These are phyloP conservation scores for Geosiphon pyriformis DNA, from an alignment of 192 early-diverging fungal genomes.

Conservation along the genomic window DNA sequence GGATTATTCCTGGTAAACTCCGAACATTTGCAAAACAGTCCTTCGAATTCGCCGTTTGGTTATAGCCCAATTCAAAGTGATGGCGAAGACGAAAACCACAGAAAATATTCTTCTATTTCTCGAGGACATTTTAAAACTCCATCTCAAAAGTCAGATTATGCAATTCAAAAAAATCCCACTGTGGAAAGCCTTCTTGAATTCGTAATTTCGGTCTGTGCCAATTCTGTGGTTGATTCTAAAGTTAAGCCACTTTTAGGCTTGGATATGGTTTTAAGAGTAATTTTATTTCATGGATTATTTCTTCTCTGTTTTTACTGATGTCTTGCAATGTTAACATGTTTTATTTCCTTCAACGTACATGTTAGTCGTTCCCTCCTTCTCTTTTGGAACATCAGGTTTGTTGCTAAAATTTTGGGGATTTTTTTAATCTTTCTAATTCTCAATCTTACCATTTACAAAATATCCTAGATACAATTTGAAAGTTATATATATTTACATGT, in stretches of 20 bases:
- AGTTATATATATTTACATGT: conserved; percentile 43
- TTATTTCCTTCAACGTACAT: neutral
- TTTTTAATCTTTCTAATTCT: too few species aligned
- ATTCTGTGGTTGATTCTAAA: conserved; percentile 42
- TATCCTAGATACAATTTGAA: conserved; percentile 36
- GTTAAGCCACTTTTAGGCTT: conserved; percentile 38
- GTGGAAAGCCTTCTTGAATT: conserved; percentile 46
- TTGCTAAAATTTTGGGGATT: too few species aligned
- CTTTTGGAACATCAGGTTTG: conserved; percentile 31
- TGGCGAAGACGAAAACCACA: conserved; percentile 11
- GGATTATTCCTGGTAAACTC: neutral
- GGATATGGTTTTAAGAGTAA: conserved; percentile 44
- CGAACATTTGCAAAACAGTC: neutral
- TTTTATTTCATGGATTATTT: neutral
- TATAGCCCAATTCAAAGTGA: conserved; percentile 4
- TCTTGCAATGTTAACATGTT: neutral
- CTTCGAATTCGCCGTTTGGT: neutral
- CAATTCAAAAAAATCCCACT: conserved; percentile 25
- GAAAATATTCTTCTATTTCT: conserved; percentile 10
- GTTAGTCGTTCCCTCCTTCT: conserved; percentile 33
- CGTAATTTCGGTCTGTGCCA: conserved; percentile 41
- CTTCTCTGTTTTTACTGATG: neutral
- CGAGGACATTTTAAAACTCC: conserved; percentile 17
- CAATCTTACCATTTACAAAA: too few species aligned
- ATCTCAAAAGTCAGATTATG: conserved; percentile 23